Conservation (phyloP, 2,329 filamentous ascomycete genomes). For the Aspergillus floridensis region DNA sequence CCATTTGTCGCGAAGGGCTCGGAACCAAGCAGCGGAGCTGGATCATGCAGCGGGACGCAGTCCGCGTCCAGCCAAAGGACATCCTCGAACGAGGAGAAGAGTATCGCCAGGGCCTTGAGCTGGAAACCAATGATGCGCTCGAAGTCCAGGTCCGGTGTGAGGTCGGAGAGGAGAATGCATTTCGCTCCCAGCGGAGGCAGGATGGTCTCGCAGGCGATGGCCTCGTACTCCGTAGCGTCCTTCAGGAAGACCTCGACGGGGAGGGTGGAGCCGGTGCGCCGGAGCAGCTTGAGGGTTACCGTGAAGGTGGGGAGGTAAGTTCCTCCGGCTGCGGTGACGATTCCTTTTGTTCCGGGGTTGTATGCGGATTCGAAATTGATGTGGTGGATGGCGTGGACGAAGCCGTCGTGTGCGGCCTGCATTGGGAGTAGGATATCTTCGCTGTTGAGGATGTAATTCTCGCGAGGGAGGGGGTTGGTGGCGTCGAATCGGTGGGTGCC, state of each 20-base stretch:
- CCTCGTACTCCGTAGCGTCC: constrained; percentile 33
- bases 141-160: constrained; percentile 5
- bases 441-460: not conserved
- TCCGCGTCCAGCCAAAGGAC: constrained; percentile 57
- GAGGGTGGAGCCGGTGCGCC: constrained; percentile 46
- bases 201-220: constrained; percentile 33
- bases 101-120: constrained; percentile 54
- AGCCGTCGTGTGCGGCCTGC: not conserved
- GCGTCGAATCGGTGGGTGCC: not conserved
- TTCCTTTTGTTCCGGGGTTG: constrained; percentile 27
- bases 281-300: constrained; percentile 48
- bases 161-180: constrained; percentile 39
- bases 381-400: not conserved
- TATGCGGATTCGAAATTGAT: constrained; percentile 22
- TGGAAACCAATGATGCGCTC: constrained; percentile 42
- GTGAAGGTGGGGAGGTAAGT: constrained; percentile 42
- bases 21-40: constrained; percentile 43
- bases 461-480: not conserved
- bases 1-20: constrained; percentile 52
- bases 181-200: constrained; percentile 35
- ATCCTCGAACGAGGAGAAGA: constrained; percentile 57
- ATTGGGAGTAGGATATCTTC: not conserved
- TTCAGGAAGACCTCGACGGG: constrained; percentile 44
- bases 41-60: constrained; percentile 48
- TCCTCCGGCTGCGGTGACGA: not conserved